A percentile compares a stretch with the other conserved stretches of the same genome.
Conservation (phyloP, 106 monocot genomes). For the Posidonia australis region DNA sequence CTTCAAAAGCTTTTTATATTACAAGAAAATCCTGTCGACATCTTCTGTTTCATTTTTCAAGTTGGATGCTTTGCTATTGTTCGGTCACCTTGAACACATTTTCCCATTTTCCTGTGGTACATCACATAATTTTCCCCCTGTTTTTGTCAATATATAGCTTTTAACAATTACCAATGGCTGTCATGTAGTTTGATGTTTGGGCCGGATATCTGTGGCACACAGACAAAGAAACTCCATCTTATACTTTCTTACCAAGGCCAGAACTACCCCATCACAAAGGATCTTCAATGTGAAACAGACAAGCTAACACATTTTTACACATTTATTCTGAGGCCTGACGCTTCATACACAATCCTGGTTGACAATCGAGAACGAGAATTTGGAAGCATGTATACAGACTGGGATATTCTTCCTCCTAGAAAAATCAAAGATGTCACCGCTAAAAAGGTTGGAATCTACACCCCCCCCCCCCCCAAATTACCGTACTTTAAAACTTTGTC, state of each 20-base stretch:
- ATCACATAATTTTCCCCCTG: too few species aligned
- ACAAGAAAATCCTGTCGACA: too few species aligned
- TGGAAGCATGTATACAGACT: conserved; percentile 95
- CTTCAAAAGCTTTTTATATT: too few species aligned
- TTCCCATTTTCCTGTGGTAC: too few species aligned
- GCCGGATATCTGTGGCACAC: conserved; percentile 93
- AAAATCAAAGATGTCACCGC: conserved; percentile 80
- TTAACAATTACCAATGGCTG: not conserved
- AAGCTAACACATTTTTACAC: conserved; percentile 93
- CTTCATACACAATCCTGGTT: conserved; percentile 74
- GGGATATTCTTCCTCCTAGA: conserved; percentile 94
- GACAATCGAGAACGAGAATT: conserved; percentile 98
- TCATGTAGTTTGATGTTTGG: conserved; percentile 91
- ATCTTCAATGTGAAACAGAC: conserved; percentile 88
- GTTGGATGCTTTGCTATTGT: too few species aligned
- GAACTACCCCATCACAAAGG: conserved; percentile 92
- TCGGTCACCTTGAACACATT: too few species aligned
- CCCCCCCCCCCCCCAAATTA: not conserved
- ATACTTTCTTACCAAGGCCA: conserved; percentile 97
- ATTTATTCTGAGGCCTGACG: conserved; percentile 91
- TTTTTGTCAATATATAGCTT: not conserved
- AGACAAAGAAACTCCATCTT: conserved; percentile 94
- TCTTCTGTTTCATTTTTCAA: too few species aligned
- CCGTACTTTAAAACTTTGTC: not conserved
- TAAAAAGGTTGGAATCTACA: conserved; percentile 49